Evolutionary conservation across 495 filamentous ascomycete genomes (phyloP).

Genomic region (Sporormia fimetaria): DNA sequence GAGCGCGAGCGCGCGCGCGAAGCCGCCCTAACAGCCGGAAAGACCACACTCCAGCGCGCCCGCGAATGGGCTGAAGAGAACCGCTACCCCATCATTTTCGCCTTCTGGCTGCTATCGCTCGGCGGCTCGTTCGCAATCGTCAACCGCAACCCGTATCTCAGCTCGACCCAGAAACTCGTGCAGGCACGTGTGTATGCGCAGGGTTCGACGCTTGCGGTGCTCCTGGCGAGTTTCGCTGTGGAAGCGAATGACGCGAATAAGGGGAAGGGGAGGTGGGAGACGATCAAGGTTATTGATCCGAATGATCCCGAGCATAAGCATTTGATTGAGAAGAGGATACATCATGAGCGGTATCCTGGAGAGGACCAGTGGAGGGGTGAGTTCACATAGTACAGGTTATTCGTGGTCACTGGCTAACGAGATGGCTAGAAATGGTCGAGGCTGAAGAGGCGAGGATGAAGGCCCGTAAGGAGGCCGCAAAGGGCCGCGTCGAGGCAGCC

Average conservation of each 20-base stretch:
- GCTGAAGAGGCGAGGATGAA: conserved; percentile 34
- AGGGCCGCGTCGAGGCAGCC: conserved; percentile 4
- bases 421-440: conserved; percentile 34
- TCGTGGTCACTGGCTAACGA: conserved; percentile 2
- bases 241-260: conserved; percentile 73
- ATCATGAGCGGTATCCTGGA: conserved; percentile 60
- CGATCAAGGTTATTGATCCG: conserved; percentile 58
- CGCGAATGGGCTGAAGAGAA: conserved; percentile 59
- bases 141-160: conserved; percentile 64
- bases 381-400: conserved; percentile 20
- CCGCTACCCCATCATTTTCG: conserved; percentile 80
- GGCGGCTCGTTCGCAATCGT: conserved; percentile 64
- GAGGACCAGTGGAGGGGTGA: conserved; percentile 81
- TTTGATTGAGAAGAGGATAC: conserved; percentile 57
- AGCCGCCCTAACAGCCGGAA: conserved; percentile 39
- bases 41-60: conserved; percentile 45
- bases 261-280: conserved; percentile 67
- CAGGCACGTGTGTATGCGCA: conserved; percentile 98
- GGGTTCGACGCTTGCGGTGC: conserved; percentile 77
- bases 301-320: conserved; percentile 61
- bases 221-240: conserved; percentile 77
- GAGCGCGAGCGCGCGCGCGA: conserved; percentile 47
- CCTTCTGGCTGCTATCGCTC: conserved; percentile 77
- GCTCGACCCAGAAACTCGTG: conserved; percentile 77
- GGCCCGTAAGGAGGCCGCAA: conserved; percentile 28